Percentiles rank a stretch among this genome's conserved stretches.
Evolutionary conservation across 257 asterid species (phyloP).

Genomic region (Petrea volubilis): DNA sequence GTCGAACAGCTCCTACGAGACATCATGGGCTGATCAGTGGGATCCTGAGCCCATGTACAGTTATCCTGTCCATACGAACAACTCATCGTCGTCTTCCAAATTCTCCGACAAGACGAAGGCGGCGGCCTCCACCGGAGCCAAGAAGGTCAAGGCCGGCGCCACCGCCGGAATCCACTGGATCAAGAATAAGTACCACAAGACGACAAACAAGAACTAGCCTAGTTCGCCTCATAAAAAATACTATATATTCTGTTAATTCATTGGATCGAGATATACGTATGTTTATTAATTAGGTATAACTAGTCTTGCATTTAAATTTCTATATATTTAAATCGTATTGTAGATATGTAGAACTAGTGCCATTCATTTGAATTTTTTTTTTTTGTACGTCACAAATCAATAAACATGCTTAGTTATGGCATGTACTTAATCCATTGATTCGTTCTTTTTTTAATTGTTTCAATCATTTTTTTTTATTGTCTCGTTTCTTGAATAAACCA

Average conservation of each 20-base stretch:
- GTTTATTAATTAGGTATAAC: not conserved
- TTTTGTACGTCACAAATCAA: no score
- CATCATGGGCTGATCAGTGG: conserved; percentile 89
- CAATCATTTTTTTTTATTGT: no score
- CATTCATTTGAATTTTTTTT: conserved; percentile 21
- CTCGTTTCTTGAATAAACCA: no score
- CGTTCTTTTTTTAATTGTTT: no score
- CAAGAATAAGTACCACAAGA: conserved; percentile 64
- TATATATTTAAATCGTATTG: not conserved
- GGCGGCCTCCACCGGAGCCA: conserved; percentile 64
- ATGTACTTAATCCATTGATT: no score
- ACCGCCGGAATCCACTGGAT: conserved; percentile 73
- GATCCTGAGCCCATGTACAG: conserved; percentile 50
- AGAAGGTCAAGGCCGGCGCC: conserved; percentile 78
- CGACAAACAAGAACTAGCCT: conserved; percentile 44
- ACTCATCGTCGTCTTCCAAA: conserved; percentile 39
- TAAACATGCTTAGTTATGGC: no score
- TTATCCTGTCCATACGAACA: conserved; percentile 21
- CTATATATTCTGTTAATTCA: not conserved
- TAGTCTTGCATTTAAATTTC: no score
- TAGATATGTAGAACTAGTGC: not conserved
- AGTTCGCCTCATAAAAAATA: not conserved
- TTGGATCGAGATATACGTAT: not conserved
- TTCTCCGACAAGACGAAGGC: conserved; percentile 61
- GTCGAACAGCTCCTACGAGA: conserved; percentile 48